Conservation (phyloP, 2,329 filamentous ascomycete species). For the Botrytis squamosa region DNA sequence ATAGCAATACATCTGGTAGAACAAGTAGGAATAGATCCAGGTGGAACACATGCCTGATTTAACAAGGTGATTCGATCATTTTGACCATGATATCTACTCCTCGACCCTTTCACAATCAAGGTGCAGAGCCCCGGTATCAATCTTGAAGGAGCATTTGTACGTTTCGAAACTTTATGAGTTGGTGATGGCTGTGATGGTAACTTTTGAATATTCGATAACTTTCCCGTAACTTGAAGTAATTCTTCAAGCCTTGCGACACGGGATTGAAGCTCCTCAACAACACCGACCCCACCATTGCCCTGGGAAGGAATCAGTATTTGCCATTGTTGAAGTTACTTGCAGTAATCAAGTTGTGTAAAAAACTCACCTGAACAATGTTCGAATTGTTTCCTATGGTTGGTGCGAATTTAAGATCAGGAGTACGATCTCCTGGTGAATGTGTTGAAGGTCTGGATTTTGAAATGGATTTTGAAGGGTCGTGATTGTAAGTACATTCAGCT, state of each 20-base stretch:
- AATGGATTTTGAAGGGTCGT: not conserved
- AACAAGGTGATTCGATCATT: conserved; percentile 21
- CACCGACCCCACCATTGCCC: not conserved
- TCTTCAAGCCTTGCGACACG: conserved; percentile 20
- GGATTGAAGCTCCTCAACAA: conserved; percentile 20
- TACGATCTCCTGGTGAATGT: conserved; percentile 1
- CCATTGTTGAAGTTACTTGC: not conserved
- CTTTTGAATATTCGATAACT: not conserved
- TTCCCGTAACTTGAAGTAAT: conserved; percentile 15
- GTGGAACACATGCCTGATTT: not conserved
- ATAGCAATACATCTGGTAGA: not conserved
- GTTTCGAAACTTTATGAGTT: not conserved
- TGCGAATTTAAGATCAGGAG: not conserved
- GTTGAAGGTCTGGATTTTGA: conserved; percentile 10
- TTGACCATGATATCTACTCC: conserved; percentile 22
- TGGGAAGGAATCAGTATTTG: not conserved
- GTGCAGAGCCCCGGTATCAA: conserved; percentile 5
- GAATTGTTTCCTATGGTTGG: not conserved
- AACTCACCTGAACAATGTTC: not conserved
- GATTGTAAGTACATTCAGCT: conserved; percentile 24
- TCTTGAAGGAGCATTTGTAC: not conserved
- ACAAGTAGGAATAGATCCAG: not conserved
- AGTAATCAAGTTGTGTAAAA: not conserved
- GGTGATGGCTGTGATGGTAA: not conserved
- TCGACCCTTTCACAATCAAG: conserved; percentile 13